Evolutionary conservation across 2,329 filamentous ascomycete genomes (phyloP).

Genomic region (Plenodomus lindquistii): DNA sequence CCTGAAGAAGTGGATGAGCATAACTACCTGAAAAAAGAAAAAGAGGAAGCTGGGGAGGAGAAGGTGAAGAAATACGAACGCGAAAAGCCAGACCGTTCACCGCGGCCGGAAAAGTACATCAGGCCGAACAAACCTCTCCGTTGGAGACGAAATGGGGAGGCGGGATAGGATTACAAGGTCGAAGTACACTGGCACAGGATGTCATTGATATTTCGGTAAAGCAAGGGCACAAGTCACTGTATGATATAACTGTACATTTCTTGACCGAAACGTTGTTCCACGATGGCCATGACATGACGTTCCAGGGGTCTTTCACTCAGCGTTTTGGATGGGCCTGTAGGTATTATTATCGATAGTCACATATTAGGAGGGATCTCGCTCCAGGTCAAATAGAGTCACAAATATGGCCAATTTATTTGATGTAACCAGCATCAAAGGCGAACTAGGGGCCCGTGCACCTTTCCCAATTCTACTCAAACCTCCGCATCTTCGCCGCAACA

Average conservation of each 20-base stretch:
- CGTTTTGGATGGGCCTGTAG: too few species aligned
- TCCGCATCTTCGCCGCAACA: constrained; percentile 26
- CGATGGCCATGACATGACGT: background rate
- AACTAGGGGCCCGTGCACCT: constrained; percentile 7
- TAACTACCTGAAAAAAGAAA: constrained; percentile 3
- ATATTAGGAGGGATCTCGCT: too few species aligned
- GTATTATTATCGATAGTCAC: too few species aligned
- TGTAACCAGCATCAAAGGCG: background rate
- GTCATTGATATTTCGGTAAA: background rate
- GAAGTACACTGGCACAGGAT: background rate
- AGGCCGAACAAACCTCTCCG: background rate
- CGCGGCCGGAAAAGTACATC: background rate
- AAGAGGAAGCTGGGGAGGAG: background rate
- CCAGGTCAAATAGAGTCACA: too few species aligned
- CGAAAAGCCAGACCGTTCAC: background rate
- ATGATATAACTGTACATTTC: background rate
- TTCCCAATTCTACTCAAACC: constrained; percentile 20
- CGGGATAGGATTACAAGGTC: background rate
- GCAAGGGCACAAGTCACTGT: background rate
- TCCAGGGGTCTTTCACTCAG: too few species aligned
- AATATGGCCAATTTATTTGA: too few species aligned
- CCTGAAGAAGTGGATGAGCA: constrained; percentile 17
- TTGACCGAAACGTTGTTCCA: background rate
- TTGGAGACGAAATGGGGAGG: background rate
- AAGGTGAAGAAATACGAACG: background rate